Base-by-base conservation (phyloP, 371 early-diverging fungal genomes). In the Syncephalastrum racemosum region DNA sequence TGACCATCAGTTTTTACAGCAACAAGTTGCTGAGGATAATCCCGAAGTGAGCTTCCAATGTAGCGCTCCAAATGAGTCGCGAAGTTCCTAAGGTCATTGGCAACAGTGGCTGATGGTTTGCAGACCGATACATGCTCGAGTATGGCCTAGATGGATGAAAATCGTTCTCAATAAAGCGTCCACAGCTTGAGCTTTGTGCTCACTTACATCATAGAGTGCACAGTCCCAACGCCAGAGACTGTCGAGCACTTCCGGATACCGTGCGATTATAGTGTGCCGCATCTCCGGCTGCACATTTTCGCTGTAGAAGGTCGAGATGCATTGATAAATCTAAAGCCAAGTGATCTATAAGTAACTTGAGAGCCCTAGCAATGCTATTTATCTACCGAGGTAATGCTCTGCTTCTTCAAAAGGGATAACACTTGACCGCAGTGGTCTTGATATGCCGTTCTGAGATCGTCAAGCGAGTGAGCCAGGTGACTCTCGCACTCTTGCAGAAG, bases 161-260 rank as follows among this genome's bases (percentile, higher is more conserved):
- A 19, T 53, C 58, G 19, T 31, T 19, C 31, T 15, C 41, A 45
- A 3, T n/a, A 4, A 43, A 22, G 27, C 6, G n/a, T 36, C 16
- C 16, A 39, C n/a, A 45, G n/a, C 5, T 22, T 12, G 16, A n/a
- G 25, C 16, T 0, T 47, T 14, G 16, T 5, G 10, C 10, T 45
- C 2, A 53, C 63, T 60, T 66, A 70, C 73, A 58, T 85, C 83
- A 53, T 80, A 85, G 14, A 85, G 60, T 1, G 68, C 45, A 24
- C 81, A 70, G 59, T 85, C 84, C 71, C 77, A 80, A 50, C 76
- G 66, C 79, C 81, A 85, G 12, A 83, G 62, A 16, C 67, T 55
- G 5, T 81, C 83, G 6, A 60, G 56, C 1, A 77, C 36, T 25
- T 80, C 74, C 23, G 71, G 69, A 1, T 63, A 22, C 1, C 31